Evolutionary conservation across 495 filamentous ascomycete species (phyloP).

Genomic region (Penicillium antarcticum): DNA sequence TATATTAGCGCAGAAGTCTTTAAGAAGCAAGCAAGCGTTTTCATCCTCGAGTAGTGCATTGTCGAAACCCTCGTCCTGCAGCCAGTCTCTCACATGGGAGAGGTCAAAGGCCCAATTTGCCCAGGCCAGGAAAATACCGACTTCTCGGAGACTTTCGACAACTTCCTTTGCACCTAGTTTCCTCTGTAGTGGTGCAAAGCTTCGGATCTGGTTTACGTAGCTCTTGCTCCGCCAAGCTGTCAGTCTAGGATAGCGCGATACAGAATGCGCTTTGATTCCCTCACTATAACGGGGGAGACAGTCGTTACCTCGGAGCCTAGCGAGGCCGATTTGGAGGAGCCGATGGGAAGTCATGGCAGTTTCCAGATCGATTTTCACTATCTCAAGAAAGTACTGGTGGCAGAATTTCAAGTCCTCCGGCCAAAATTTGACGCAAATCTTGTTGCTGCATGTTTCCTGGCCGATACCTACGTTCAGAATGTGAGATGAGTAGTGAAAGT

Average conservation of each 20-base stretch:
- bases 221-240: neutral
- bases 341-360: too few relatives aligned
- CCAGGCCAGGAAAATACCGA: conserved; percentile 5
- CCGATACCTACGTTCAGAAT: too few relatives aligned
- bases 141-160: neutral
- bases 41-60: neutral
- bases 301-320: too few relatives aligned
- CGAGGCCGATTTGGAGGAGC: too few relatives aligned
- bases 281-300: neutral
- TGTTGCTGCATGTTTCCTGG: too few relatives aligned
- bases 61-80: neutral
- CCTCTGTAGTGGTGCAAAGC: neutral
- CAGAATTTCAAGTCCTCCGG: neutral
- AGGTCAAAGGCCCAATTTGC: neutral
- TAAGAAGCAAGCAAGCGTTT: neutral
- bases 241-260: neutral
- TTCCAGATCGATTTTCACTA: neutral
- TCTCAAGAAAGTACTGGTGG: neutral
- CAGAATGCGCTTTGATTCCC: neutral
- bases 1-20: neutral
- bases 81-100: conserved; percentile 1
- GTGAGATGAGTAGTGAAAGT: too few relatives aligned
- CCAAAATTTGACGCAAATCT: too few relatives aligned
- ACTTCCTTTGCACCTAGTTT: neutral
- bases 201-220: neutral